Conservation (phyloP, 2,329 filamentous ascomycete genomes). For the Alternaria incomplexa region DNA sequence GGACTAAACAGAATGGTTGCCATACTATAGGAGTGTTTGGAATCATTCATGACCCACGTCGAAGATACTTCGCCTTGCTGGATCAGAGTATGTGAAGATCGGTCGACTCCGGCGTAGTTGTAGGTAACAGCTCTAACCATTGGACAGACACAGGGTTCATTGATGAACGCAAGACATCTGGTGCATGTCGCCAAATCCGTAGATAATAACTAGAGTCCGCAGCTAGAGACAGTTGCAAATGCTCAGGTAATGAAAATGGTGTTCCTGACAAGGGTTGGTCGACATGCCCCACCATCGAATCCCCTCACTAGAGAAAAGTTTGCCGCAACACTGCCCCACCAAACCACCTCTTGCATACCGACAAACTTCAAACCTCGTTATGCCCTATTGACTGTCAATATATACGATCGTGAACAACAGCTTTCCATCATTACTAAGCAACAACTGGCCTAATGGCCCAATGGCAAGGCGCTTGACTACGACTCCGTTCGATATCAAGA, state of each 20-base stretch:
- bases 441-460: slow-evolving; percentile 52
- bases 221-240: not conserved
- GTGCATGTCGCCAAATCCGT: not conserved
- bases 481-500: slow-evolving; percentile 43
- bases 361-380: no score
- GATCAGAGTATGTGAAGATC: not conserved
- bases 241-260: not conserved
- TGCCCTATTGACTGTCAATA: fast-evolving
- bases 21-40: not conserved
- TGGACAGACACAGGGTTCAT: no score
- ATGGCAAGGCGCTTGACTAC: slow-evolving; percentile 65
- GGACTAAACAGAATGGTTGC: not conserved
- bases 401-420: fast-evolving
- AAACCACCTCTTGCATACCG: not conserved
- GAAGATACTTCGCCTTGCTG: not conserved
- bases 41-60: not conserved
- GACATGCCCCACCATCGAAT: not conserved
- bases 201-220: not conserved
- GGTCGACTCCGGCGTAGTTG: not conserved
- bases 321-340: not conserved
- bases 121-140: not conserved
- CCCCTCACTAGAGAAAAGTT: not conserved
- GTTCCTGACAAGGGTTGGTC: not conserved
- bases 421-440: slow-evolving; percentile 11
- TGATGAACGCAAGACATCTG: not conserved